Conservation (phyloP, 371 early-diverging fungal species). For the Mortierella sp. region DNA sequence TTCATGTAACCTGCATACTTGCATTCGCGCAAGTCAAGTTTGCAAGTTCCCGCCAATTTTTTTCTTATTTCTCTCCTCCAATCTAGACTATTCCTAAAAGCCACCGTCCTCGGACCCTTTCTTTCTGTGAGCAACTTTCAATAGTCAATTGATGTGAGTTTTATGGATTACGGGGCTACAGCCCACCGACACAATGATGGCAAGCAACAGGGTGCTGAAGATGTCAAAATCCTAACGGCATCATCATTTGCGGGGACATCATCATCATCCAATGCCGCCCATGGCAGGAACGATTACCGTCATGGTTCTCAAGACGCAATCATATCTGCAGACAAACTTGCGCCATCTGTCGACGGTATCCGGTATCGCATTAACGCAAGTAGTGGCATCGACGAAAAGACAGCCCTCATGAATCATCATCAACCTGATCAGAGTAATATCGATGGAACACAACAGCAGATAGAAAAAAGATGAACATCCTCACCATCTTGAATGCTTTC, state of each 20-base stretch:
- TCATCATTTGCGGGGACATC: background rate
- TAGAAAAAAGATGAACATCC: background rate
- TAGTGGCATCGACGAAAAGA: constrained; percentile 10
- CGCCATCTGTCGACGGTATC: background rate
- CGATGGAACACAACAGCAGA: too few relatives aligned
- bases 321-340: constrained; percentile 6
- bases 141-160: constrained; percentile 21
- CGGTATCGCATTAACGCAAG: background rate
- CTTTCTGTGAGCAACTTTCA: background rate
- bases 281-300: constrained; percentile 8
- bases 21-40: background rate
- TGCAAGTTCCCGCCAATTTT: background rate
- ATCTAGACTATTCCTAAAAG: background rate
- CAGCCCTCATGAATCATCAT: background rate
- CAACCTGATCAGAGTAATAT: background rate
- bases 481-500: constrained; percentile 2
- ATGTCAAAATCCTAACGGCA: background rate
- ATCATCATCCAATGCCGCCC: background rate
- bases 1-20: background rate
- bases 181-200: constrained; percentile 9
- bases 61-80: background rate
- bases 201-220: background rate
- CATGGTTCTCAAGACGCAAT: background rate
- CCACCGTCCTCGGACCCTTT: background rate
- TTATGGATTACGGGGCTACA: constrained; percentile 37